Evolutionary conservation across 139 green algal species (phyloP), one percentile per base, ranked within the genome.

Genomic region (Coelastrella sp.): DNA sequence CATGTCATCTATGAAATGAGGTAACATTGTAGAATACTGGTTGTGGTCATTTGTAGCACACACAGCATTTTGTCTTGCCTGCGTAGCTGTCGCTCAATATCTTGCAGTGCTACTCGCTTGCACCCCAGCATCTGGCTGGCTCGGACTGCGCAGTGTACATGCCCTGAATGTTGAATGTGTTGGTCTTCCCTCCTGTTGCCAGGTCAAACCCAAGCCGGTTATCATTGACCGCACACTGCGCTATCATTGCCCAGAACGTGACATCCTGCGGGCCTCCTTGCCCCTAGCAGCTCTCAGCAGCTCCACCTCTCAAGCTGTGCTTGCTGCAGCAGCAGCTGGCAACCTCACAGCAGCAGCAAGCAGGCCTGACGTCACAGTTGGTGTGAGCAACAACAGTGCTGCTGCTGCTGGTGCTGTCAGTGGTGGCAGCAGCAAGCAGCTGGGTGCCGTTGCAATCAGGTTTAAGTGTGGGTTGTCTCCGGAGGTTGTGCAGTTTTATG

Each of bases 201-300:
- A 89, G 85, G 85, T 89, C 5, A 88, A 91, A 71, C 92, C 93
- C 4, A 74, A 86, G 56, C 91, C 93, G 3, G 74, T 96, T 66
- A 90, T 95, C 76, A 93, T 96, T 59, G 93, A 96, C 87, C 91
- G 93, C 59, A 96, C 94, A 0, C 93, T 96, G n/a, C 75, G 91
- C 4, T 86, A 81, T 74, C 68, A 83, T 66, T 83, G 47, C 4
- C 80, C 80, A 77, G 88, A 83, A 66, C 22, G 57, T 23, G n/a
- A 83, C 11, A 32, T 88, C 10, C 47, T 90, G 85, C 32, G 59
- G 10, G 73, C 79, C 16, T 22, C 20, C 5, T n/a, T 90, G 4
- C 85, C 74, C 5, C 13, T 90, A 68, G 22, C 32, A 4, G 66
- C 19, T 16, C 47, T 64, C 57, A 65, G 22, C n/a, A 77, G 74